Base-by-base conservation (phyloP, 164 flowering plant genomes). In the Dillenia turbinata region DNA sequence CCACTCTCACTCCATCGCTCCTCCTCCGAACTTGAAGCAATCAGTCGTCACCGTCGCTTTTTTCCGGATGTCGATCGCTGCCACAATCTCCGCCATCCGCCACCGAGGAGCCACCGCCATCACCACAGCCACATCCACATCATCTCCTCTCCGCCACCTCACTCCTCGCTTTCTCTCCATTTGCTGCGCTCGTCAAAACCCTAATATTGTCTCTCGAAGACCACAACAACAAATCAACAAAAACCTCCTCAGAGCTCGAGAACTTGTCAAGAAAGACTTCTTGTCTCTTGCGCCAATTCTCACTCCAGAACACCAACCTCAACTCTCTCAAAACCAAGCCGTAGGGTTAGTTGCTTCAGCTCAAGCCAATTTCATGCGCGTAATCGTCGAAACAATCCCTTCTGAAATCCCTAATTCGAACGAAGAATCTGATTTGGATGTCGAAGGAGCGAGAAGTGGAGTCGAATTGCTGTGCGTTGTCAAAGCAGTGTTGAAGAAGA, bases 311-410 rank as follows among this genome's bases (percentile, higher is more conserved):
- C 61, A 78, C 55, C 52, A 26, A 10, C 83, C 83, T 5, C 51
- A 44, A 10, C 87, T 88, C 62, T 63, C 78, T 26, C 75, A 71
- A 2, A 72, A 82, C 46, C 90, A 92, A 62, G 96, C 97, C 45
- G 52, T 89, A 54, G 96, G 96, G 22, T 71, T 73, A 47, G 99
- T 89, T 12, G 88, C 92, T 44, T 71, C 96, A 12, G 82, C 97
- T 1, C 96, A 91, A 49, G 99, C 99, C 49, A 92, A 95, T 75
- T 91, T 86, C 83, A 91, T 95, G 97, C 85, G 97, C 58, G 97
- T 95, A 62, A 63, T 89, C 19, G 89, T 91, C n/a, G 79, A 81
- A 6, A 59, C 80, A 9, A 24, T 26, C 11, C 58, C 8, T 0
- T 8, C 49, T 24, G 64, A 61, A 40, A 50, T 54, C 9, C 12